Evolutionary conservation across 2,329 filamentous ascomycete species (phyloP).

Genomic region (Cercospora berteroae): DNA sequence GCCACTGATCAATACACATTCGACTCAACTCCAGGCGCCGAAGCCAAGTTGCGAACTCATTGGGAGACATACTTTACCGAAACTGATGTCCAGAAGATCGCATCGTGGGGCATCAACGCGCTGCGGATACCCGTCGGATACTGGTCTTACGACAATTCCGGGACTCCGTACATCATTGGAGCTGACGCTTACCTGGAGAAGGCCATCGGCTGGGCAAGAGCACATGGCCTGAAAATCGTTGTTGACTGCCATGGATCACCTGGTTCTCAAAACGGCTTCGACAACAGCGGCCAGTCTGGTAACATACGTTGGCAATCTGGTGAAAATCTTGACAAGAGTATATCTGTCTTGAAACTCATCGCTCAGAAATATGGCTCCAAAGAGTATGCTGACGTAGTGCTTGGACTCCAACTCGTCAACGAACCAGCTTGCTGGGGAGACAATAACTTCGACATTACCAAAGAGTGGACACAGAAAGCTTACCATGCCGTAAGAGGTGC

Average conservation of each 20-base stretch:
- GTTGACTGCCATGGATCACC: slow-evolving; percentile 54
- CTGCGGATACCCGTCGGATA: slow-evolving; percentile 54
- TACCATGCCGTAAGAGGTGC: slow-evolving; percentile 37
- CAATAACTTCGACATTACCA: slow-evolving; percentile 39
- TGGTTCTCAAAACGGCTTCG: slow-evolving; percentile 53
- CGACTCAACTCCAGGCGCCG: slow-evolving; percentile 35
- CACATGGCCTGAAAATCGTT: slow-evolving; percentile 47
- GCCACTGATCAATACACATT: slow-evolving; percentile 43
- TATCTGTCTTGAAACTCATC: slow-evolving; percentile 41
- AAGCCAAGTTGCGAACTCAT: slow-evolving; percentile 33
- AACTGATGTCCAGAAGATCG: slow-evolving; percentile 43
- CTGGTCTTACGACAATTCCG: slow-evolving; percentile 50
- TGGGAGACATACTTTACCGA: slow-evolving; percentile 43
- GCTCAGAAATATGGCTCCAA: slow-evolving; percentile 42
- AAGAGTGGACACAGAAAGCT: slow-evolving; percentile 39
- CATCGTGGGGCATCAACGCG: slow-evolving; percentile 39
- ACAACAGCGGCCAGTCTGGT: slow-evolving; percentile 32
- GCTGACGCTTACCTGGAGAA: slow-evolving; percentile 49
- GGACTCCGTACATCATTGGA: slow-evolving; percentile 46
- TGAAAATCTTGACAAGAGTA: slow-evolving; percentile 38
- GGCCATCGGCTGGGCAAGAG: slow-evolving; percentile 44
- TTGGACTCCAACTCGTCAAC: slow-evolving; percentile 46
- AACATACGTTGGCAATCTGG: slow-evolving; percentile 33
- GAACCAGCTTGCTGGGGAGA: slow-evolving; percentile 42
- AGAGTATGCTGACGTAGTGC: slow-evolving; percentile 44